These are phyloP conservation scores for Linnemannia zychae DNA, from an alignment of 192 early-diverging fungal genomes.

Conservation along the genomic window DNA sequence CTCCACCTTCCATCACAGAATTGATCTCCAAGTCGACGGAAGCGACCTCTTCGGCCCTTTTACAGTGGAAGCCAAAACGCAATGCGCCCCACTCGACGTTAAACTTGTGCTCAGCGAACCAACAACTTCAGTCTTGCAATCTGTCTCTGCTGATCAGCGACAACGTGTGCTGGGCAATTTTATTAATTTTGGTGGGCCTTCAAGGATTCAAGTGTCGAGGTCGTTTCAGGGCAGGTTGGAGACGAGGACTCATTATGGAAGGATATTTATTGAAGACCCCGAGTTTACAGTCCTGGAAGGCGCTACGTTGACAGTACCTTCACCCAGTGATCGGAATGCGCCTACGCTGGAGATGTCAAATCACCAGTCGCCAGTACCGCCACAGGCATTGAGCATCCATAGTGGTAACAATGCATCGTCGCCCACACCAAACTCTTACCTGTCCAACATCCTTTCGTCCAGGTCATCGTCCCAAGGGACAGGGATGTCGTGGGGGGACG, in stretches of 20 bases:
- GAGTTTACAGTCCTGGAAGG: constrained; percentile 37
- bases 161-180: constrained; percentile 45
- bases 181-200: constrained; percentile 47
- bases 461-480: constrained; percentile 32
- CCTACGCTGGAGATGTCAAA: neutral
- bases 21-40: constrained; percentile 41
- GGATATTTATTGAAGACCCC: constrained; percentile 40
- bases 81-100: constrained; percentile 34
- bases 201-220: constrained; percentile 23
- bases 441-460: constrained; percentile 26
- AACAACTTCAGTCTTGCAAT: neutral
- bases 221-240: constrained; percentile 41
- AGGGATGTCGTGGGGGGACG: constrained; percentile 34
- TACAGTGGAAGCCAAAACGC: constrained; percentile 54
- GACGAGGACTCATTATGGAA: constrained; percentile 51
- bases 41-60: constrained; percentile 45
- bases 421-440: neutral
- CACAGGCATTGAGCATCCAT: neutral
- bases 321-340: constrained; percentile 18
- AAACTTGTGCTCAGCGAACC: constrained; percentile 16
- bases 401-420: neutral
- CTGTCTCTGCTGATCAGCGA: neutral
- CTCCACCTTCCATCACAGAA: constrained; percentile 1
- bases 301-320: constrained; percentile 35
- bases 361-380: neutral